phyloP scores from a whole-genome alignment of 2,329 filamentous ascomycete species.

The Podosphaera xanthii region DNA sequence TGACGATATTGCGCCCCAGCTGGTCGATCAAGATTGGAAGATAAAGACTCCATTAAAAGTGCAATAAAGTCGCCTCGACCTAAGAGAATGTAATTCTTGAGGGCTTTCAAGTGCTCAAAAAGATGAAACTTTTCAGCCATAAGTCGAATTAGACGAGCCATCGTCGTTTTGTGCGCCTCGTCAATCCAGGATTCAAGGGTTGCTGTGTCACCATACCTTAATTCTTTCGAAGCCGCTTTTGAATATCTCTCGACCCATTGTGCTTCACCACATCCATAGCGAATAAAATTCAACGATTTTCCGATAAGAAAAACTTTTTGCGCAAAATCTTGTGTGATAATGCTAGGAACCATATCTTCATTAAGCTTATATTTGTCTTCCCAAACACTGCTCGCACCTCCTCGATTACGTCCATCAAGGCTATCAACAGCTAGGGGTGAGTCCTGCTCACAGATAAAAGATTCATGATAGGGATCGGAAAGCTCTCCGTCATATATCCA shows the following conservation, averaged over 20 bases:
- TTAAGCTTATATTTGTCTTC: slow-evolving; percentile 89
- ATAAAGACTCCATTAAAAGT: slow-evolving; percentile 85
- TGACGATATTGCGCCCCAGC: slow-evolving; percentile 95
- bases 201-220: slow-evolving; percentile 80
- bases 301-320: slow-evolving; percentile 94
- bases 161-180: slow-evolving; percentile 91
- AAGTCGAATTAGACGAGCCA: slow-evolving; percentile 78
- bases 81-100: slow-evolving; percentile 86
- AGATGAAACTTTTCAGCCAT: slow-evolving; percentile 93
- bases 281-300: slow-evolving; percentile 94
- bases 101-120: slow-evolving; percentile 71
- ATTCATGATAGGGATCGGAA: slow-evolving; percentile 85
- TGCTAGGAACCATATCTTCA: slow-evolving; percentile 70
- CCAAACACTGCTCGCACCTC: slow-evolving; percentile 75
- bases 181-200: slow-evolving; percentile 85
- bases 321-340: slow-evolving; percentile 81
- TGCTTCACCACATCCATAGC: slow-evolving; percentile 81
- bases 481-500: slow-evolving; percentile 99
- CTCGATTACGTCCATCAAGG: slow-evolving; percentile 26
- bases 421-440: slow-evolving; percentile 22
- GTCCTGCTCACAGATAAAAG: slow-evolving; percentile 76
- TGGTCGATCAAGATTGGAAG: slow-evolving; percentile 77
- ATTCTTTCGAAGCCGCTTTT: slow-evolving; percentile 73
- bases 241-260: slow-evolving; percentile 93
- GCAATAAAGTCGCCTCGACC: slow-evolving; percentile 96